Evolutionary conservation across 176 grass and related monocot species (phyloP).

Genomic region (Ensete glaucum): DNA sequence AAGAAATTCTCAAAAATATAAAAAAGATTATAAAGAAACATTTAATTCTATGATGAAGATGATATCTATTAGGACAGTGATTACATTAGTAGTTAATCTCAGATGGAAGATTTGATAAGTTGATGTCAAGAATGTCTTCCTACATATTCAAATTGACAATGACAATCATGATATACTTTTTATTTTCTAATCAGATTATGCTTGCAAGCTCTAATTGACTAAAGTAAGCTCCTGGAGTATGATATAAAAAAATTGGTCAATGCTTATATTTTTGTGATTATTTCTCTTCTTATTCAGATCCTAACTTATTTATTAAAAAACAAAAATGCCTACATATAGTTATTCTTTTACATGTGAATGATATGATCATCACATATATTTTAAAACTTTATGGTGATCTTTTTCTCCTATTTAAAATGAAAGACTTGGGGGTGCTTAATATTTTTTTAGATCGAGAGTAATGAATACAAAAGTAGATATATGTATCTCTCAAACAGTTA

Average conservation of each 20-base stretch:
- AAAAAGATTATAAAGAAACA: background rate
- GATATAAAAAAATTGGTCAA: background rate
- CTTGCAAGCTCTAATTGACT: background rate
- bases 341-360: no score
- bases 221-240: background rate
- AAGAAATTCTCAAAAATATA: background rate
- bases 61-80: background rate
- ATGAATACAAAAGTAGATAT: no score
- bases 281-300: background rate
- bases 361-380: no score
- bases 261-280: background rate
- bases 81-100: background rate
- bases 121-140: background rate
- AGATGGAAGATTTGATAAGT: background rate
- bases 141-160: background rate
- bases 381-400: no score
- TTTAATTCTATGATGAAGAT: background rate
- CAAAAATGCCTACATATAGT: no score
- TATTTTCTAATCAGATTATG: background rate
- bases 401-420: no score
- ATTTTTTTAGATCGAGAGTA: no score
- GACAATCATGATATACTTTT: background rate
- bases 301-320: background rate
- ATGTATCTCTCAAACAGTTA: no score
- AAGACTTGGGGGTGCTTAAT: no score